These are phyloP conservation scores for Punctularia strigosozonata DNA, from an alignment of 768 basidiomycete species.

Conservation along the genomic window DNA sequence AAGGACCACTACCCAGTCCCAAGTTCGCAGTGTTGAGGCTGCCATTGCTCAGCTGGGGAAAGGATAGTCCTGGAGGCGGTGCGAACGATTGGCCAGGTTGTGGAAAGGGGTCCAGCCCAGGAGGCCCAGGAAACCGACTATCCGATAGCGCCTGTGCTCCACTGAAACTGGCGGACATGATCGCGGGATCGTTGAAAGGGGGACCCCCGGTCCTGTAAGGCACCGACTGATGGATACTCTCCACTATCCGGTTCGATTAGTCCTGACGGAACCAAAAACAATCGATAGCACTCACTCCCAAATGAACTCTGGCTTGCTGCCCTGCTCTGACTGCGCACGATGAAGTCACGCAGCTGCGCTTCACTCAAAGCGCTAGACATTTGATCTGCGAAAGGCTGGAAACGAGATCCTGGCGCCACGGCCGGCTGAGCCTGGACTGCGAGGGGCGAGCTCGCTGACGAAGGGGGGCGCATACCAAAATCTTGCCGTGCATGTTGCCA, in stretches of 20 bases:
- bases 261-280: too few relatives aligned
- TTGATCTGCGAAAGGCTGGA: conserved; percentile 51
- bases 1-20: conserved; percentile 10
- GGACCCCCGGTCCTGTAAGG: too few relatives aligned
- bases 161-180: conserved; percentile 64
- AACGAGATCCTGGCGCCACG: conserved; percentile 21
- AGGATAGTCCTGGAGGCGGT: conserved; percentile 59
- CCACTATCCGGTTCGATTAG: too few relatives aligned
- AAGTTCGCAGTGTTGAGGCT: too few relatives aligned
- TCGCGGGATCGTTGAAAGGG: conserved; percentile 64
- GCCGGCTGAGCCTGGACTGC: conserved; percentile 31
- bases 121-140: background rate
- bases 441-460: conserved; percentile 32
- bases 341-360: conserved; percentile 66
- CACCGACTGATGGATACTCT: too few relatives aligned
- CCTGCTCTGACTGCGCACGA: conserved; percentile 57
- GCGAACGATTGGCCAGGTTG: conserved; percentile 24
- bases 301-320: too few relatives aligned
- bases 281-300: too few relatives aligned
- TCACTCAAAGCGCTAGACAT: conserved; percentile 60
- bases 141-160: conserved; percentile 13
- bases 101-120: background rate
- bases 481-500: conserved; percentile 35
- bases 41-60: too few relatives aligned
- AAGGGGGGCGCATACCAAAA: conserved; percentile 28